Evolutionary conservation across 495 filamentous ascomycete genomes (phyloP).

Genomic region (Cairneyella variabilis): DNA sequence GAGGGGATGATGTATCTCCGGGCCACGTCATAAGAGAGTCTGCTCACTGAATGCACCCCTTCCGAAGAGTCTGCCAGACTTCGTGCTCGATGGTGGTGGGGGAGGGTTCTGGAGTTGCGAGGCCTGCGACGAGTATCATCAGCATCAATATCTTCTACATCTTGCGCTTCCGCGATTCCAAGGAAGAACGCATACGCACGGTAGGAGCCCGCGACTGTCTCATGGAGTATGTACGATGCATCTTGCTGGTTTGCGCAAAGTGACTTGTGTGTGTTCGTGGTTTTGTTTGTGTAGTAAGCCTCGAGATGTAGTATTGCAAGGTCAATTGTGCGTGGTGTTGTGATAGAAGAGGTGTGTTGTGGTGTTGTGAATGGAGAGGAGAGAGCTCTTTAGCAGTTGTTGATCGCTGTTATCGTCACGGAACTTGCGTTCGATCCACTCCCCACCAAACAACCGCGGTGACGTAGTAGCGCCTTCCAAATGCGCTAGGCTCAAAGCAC

Average conservation of each 20-base stretch:
- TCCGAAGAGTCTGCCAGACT: constrained; percentile 84
- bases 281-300: too few relatives aligned
- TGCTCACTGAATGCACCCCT: constrained; percentile 71
- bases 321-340: too few relatives aligned
- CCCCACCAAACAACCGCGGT: too few relatives aligned
- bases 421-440: too few relatives aligned
- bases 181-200: constrained; percentile 8
- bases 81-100: constrained; percentile 86
- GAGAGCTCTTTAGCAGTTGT: too few relatives aligned
- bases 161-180: not conserved
- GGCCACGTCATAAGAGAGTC: constrained; percentile 12
- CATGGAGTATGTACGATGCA: constrained; percentile 99
- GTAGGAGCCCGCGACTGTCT: constrained; percentile 93
- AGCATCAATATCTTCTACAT: not conserved
- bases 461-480: too few relatives aligned
- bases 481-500: too few relatives aligned
- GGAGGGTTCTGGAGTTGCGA: constrained; percentile 89
- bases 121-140: constrained; percentile 34
- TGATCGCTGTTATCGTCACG: too few relatives aligned
- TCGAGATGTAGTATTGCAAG: too few relatives aligned
- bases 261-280: too few relatives aligned
- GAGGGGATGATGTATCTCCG: not conserved
- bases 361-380: too few relatives aligned
- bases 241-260: constrained; percentile 40
- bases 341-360: too few relatives aligned